These are phyloP conservation scores for Sutorius australiensis DNA, from an alignment of 768 basidiomycete species.

Conservation along the genomic window DNA sequence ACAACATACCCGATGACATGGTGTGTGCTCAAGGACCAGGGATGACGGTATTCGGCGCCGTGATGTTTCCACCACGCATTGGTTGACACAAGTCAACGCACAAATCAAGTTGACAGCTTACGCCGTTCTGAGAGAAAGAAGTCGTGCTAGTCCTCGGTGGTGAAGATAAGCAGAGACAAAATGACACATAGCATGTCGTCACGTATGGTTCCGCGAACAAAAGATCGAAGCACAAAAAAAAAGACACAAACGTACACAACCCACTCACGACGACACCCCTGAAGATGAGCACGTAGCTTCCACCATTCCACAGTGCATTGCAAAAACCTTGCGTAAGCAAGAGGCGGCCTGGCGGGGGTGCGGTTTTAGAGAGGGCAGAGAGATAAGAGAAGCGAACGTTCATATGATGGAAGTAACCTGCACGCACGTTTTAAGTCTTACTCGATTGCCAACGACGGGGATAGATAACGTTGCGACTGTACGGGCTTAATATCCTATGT, in stretches of 20 bases:
- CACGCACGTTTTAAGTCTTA: not conserved
- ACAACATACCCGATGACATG: not conserved
- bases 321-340: not conserved
- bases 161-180: not conserved
- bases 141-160: too few relatives aligned
- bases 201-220: not conserved
- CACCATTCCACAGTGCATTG: not conserved
- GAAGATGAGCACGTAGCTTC: not conserved
- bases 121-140: not conserved
- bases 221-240: not conserved
- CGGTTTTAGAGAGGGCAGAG: not conserved
- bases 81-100: not conserved
- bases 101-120: too few relatives aligned
- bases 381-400: not conserved
- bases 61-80: not conserved
- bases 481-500: constrained; percentile 1
- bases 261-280: not conserved
- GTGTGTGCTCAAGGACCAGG: not conserved
- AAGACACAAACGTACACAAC: not conserved
- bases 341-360: not conserved
- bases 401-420: not conserved
- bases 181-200: not conserved
- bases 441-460: not conserved
- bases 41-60: not conserved
- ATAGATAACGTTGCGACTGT: not conserved